Percentiles rank a stretch among this genome's conserved stretches.
Evolutionary conservation across 306 rosid genomes (phyloP).

Genomic region (Quillaja saponaria): DNA sequence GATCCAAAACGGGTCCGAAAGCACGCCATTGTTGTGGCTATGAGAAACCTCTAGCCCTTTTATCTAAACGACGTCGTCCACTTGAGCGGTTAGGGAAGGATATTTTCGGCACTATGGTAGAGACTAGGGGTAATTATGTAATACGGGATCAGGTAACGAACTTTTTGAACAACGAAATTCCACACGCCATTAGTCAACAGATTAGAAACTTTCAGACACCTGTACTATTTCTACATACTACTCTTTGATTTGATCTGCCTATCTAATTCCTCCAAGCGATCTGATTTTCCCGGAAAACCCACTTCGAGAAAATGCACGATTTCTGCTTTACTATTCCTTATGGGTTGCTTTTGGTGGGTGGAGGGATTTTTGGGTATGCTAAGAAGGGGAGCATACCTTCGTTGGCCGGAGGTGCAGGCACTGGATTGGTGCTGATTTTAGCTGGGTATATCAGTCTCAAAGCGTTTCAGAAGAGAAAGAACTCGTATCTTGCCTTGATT

Average conservation of each 20-base stretch:
- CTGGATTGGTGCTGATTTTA: conserved; percentile 47
- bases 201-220: neutral
- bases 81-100: neutral
- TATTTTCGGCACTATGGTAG: neutral
- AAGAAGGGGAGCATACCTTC: conserved; percentile 59
- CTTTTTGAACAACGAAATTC: conserved; percentile 4
- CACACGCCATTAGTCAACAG: conserved; percentile 34
- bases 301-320: conserved; percentile 49
- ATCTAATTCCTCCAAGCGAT: conserved; percentile 16
- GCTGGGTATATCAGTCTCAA: conserved; percentile 57
- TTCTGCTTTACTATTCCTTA: conserved; percentile 71
- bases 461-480: conserved; percentile 56
- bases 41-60: too few species aligned
- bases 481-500: conserved; percentile 47
- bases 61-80: conserved; percentile 4
- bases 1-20: conserved; percentile 21
- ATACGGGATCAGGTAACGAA: neutral
- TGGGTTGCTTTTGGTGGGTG: conserved; percentile 46
- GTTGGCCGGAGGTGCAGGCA: conserved; percentile 53
- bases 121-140: neutral
- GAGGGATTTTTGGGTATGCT: conserved; percentile 50
- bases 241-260: conserved; percentile 11
- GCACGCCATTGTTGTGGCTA: conserved; percentile 15
- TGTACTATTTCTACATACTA: too few species aligned
- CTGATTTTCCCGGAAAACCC: conserved; percentile 30